These are phyloP conservation scores for Lactarius akahatsu DNA, from an alignment of 768 basidiomycete genomes.

Conservation along the genomic window DNA sequence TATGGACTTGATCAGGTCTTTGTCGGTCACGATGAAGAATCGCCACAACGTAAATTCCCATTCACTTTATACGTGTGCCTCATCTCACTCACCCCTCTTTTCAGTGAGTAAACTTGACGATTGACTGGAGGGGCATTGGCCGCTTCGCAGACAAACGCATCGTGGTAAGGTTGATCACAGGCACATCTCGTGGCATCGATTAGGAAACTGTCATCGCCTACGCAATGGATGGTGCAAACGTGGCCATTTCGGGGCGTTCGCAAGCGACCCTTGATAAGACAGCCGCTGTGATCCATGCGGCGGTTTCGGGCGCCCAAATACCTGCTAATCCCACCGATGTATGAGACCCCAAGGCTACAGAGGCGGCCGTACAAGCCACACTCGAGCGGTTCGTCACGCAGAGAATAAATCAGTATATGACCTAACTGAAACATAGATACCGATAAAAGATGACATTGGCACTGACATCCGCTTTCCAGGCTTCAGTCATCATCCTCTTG, in stretches of 20 bases:
- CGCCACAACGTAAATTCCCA: background rate
- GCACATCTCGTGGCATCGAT: conserved; percentile 24
- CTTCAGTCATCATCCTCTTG: too few species aligned
- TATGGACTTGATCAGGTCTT: background rate
- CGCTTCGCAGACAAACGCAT: conserved; percentile 14
- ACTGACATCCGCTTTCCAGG: too few species aligned
- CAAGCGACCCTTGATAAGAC: conserved; percentile 20
- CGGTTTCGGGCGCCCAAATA: conserved; percentile 2
- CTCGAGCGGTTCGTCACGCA: too few species aligned
- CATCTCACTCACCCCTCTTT: too few species aligned
- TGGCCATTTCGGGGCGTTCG: conserved; percentile 21
- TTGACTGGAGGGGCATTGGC: background rate
- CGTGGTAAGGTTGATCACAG: conserved; percentile 28
- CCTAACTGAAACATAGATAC: too few species aligned
- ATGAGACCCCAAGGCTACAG: too few species aligned
- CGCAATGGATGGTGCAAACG: conserved; percentile 19
- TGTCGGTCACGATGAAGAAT: background rate
- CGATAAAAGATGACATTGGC: too few species aligned
- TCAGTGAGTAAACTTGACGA: background rate
- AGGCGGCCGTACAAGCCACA: too few species aligned
- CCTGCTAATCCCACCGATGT: too few species aligned
- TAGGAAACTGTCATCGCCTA: conserved; percentile 21
- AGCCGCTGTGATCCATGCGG: conserved; percentile 11
- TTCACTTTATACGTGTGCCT: background rate
- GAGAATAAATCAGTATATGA: too few species aligned